phyloP scores from a whole-genome alignment of 331 rosid species.

The Acacia concinna region DNA sequence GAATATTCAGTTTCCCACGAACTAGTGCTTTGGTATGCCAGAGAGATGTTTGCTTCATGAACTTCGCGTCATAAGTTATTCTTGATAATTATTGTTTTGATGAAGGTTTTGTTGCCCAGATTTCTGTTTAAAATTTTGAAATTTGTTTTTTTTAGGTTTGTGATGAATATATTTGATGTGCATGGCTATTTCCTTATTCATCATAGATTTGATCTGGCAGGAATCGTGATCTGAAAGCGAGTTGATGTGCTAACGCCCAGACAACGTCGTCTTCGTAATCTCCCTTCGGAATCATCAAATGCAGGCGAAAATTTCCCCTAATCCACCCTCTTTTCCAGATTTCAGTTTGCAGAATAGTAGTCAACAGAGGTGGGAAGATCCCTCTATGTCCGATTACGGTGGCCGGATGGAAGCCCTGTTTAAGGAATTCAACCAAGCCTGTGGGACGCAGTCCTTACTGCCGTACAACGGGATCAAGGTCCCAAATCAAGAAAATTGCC shows the following conservation, averaged over 20 bases:
- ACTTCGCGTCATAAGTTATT: background rate
- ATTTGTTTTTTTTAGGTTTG: background rate
- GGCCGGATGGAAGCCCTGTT: constrained; percentile 53
- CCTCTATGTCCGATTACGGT: constrained; percentile 43
- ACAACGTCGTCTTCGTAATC: constrained; percentile 43
- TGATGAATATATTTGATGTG: background rate
- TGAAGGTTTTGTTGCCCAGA: background rate
- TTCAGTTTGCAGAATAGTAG: constrained; percentile 28
- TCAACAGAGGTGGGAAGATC: constrained; percentile 52
- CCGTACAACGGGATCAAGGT: constrained; percentile 34
- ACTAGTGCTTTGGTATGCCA: background rate
- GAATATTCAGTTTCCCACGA: background rate
- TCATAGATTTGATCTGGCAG: constrained; percentile 29
- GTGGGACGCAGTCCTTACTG: constrained; percentile 28
- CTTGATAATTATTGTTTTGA: background rate
- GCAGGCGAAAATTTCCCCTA: constrained; percentile 40
- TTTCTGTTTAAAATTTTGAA: background rate
- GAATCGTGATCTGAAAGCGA: constrained; percentile 58
- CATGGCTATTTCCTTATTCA: constrained; percentile 13
- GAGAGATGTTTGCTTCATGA: background rate
- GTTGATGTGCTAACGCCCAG: constrained; percentile 53
- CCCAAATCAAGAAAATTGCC: constrained; percentile 49
- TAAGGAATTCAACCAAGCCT: constrained; percentile 47
- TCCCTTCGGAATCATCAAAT: constrained; percentile 37
- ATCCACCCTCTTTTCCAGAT: constrained; percentile 44